Evolutionary conservation across 2,329 filamentous ascomycete genomes (phyloP), one percentile per base, ranked within the genome.

Genomic region (Colletotrichum sp.): DNA sequence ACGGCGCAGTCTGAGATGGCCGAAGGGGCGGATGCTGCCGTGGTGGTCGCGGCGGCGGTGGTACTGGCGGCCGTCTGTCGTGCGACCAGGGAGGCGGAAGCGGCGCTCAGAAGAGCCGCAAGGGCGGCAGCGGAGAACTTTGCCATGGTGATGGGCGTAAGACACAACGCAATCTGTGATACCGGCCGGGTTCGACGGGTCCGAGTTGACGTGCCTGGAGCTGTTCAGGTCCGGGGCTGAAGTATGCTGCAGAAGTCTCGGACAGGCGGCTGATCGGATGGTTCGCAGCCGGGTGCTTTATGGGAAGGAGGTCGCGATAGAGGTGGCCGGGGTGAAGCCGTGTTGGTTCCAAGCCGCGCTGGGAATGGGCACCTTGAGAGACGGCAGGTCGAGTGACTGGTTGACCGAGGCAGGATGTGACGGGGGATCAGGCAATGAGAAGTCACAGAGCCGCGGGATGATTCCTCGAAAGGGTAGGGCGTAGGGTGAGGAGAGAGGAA

Each of bases 21-120:
- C 13, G 67, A 64, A 36, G 77, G 58, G 6, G 24, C 52, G 6
- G 43, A 52, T 8, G 43, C 43, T 6, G 43, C 43, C 2, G 43
- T 52, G 12, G 43, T 52, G 10, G 43, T 21, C 34, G 80, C 75
- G 9, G 75, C 36, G 6, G 81, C 77, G 6, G 80, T 76, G 15
- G 82, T 77, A n/a, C 81, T 77, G 24, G 81, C 81, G 16, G 79
- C 71, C n/a, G 84, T 84, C 71, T 83, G 82, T 74, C 82, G 79
- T 26, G 83, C 80, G 18, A 79, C 74, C 15, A 78, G 38, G n/a
- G 68, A 71, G 21, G 66, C 75, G 34, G 66, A 69, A 8, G 72
- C 66, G 8, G 75, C 69, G 21, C 67, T 67, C 65, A 77, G 26
- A 52, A 77, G 69, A 72, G 65, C 75, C 57, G 71, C 65, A 30